Evolutionary conservation across 78 protist species (phyloP).

Genomic region (Isochrysis galbana): DNA sequence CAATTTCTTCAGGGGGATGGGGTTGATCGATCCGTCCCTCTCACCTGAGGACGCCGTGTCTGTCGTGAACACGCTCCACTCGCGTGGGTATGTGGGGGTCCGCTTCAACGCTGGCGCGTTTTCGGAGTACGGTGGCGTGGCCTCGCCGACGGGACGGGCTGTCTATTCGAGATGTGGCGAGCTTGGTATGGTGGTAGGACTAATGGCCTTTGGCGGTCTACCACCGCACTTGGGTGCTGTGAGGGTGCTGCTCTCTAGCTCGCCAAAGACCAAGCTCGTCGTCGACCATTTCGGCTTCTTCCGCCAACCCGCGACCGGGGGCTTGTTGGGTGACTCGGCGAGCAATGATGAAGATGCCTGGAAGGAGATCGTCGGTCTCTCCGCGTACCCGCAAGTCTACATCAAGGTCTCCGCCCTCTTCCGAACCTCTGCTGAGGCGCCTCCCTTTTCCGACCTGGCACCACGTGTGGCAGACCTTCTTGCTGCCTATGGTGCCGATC

Average conservation of each 20-base stretch:
- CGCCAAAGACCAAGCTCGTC: background rate
- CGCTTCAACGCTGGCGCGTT: background rate
- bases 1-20: background rate
- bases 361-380: no score
- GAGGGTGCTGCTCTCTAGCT: background rate
- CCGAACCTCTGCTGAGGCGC: background rate
- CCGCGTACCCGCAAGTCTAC: background rate
- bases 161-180: background rate
- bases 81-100: background rate
- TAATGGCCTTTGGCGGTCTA: slow-evolving; percentile 4
- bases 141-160: background rate
- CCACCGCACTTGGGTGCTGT: background rate
- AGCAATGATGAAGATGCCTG: background rate
- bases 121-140: background rate
- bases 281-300: slow-evolving; percentile 10
- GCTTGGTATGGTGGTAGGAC: slow-evolving; percentile 2
- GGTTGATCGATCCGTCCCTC: background rate
- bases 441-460: background rate
- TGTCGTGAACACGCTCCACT: background rate
- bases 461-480: background rate
- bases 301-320: background rate
- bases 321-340: background rate
- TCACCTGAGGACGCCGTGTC: background rate
- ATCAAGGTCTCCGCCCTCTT: slow-evolving; percentile 13
- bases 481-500: background rate